Conservation (phyloP, 164 flowering plant genomes). For the Protea cynaroides region DNA sequence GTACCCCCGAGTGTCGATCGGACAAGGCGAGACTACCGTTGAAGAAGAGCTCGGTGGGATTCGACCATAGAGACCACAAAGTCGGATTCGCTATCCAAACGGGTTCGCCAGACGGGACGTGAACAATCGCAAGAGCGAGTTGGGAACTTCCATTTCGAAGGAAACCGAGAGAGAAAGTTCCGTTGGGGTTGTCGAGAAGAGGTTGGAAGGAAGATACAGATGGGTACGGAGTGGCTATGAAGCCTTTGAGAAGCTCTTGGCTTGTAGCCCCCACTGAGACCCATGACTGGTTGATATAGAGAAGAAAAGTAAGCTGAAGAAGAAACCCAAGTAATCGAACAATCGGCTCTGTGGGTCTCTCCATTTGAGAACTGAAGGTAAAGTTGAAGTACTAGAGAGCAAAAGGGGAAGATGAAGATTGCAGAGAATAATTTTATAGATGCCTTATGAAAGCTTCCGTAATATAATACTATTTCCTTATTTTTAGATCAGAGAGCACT, state of each 20-base stretch:
- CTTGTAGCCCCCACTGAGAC: slow-evolving; percentile 2
- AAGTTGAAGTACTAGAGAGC: too few species aligned
- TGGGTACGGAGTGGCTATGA: slow-evolving; percentile 53
- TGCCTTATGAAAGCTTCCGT: too few species aligned
- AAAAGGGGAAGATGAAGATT: too few species aligned
- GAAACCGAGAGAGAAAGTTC: slow-evolving; percentile 66
- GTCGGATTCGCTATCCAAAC: slow-evolving; percentile 50
- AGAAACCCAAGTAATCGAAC: not conserved
- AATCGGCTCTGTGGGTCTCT: not conserved
- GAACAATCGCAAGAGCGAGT: slow-evolving; percentile 68
- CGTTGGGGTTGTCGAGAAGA: slow-evolving; percentile 47
- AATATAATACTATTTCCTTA: too few species aligned
- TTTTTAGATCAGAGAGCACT: too few species aligned
- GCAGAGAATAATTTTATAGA: too few species aligned
- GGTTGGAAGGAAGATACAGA: slow-evolving; percentile 46
- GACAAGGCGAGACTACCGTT: slow-evolving; percentile 69
- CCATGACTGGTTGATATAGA: not conserved
- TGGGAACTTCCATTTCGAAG: slow-evolving; percentile 45
- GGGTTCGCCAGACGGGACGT: slow-evolving; percentile 47
- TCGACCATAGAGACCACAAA: slow-evolving; percentile 39
- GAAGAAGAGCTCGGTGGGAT: slow-evolving; percentile 42
- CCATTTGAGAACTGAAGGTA: slow-evolving; percentile 8
- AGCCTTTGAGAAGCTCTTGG: slow-evolving; percentile 45
- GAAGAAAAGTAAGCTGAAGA: not conserved
- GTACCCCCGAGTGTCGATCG: slow-evolving; percentile 28